Base-by-base conservation (phyloP, 2,329 filamentous ascomycete genomes). In the Dryadomyces quercivorus region DNA sequence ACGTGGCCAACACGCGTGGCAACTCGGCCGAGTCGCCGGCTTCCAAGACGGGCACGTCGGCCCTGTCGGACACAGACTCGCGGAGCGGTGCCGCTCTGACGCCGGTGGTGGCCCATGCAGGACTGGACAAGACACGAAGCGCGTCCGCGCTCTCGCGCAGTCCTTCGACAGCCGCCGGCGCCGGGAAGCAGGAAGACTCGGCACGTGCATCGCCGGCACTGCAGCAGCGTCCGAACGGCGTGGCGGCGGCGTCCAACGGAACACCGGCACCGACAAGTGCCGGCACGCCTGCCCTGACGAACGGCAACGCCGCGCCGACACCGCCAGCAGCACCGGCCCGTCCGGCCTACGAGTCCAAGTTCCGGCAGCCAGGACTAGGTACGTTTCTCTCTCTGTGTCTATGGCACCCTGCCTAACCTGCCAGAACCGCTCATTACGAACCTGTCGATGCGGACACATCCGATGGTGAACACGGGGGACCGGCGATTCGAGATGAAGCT, bases 381-480 rank as follows among this genome's bases (percentile, higher is more conserved):
- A 57, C n/a, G 42, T 44, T 20, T 44, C 42, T 44, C 18, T 18
- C n/a, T 44, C n/a, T n/a, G 5, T 44, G 4, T 10, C n/a, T n/a
- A 3, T 20, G 7, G 13, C 42, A 18, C n/a, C n/a, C 1, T 34
- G 31, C 38, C 26, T 36, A 40, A 46, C 42, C 46, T 50, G 82
- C 77, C 74, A 40, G 77, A 86, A 66, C 83, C 86, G 26, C 73
- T 92, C 46, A 77, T 92, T 51, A 78, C 77, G 5, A 81, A 78
- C 52, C 70, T 92, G 22, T 79, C 76, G 43, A 70, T 91, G 16
- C 75, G 77, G 55, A 84, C 84, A 8, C 86, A 92, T 63, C 83
- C 85, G 1, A 76, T 75, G 12, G 72, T 89, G 45, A 78, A 79
- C 51, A 53, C 50, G n/a, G 67, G 82, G 2, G 72, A 81, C 9